phyloP scores from a whole-genome alignment of 2,329 filamentous ascomycete species.

The Shiraia sp. region DNA sequence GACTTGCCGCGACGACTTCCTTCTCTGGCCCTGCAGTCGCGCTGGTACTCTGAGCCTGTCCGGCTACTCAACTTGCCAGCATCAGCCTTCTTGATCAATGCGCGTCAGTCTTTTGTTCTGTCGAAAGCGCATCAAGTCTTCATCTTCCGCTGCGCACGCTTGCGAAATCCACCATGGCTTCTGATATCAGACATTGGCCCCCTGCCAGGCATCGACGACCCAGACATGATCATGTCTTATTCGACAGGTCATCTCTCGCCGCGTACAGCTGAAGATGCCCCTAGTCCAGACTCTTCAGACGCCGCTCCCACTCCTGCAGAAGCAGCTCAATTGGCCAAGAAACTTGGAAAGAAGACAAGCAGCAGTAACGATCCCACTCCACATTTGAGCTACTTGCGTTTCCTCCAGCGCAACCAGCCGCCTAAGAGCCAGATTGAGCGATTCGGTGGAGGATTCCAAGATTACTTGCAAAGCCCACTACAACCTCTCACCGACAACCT shows the following conservation, averaged over 20 bases:
- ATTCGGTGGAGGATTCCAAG: slow-evolving; percentile 77
- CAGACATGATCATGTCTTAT: slow-evolving; percentile 43
- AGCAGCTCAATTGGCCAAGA: slow-evolving; percentile 53
- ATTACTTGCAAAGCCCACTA: slow-evolving; percentile 92
- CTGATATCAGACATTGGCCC: slow-evolving; percentile 62
- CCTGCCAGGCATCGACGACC: slow-evolving; percentile 54
- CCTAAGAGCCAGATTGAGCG: slow-evolving; percentile 65
- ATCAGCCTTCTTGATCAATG: slow-evolving; percentile 61
- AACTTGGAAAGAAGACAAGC: slow-evolving; percentile 47
- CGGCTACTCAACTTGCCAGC: slow-evolving; percentile 59
- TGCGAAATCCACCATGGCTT: slow-evolving; percentile 63
- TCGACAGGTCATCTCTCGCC: slow-evolving; percentile 45
- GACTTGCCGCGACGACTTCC: slow-evolving; percentile 64
- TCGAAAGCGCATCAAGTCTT: slow-evolving; percentile 62
- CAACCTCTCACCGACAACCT: slow-evolving; percentile 96
- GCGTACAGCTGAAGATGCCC: slow-evolving; percentile 48
- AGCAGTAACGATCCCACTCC: slow-evolving; percentile 59
- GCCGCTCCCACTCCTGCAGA: slow-evolving; percentile 69
- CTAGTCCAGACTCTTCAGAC: slow-evolving; percentile 27
- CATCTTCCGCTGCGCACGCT: slow-evolving; percentile 60
- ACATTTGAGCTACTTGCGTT: slow-evolving; percentile 79
- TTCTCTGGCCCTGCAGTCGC: slow-evolving; percentile 57
- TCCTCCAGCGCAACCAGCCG: slow-evolving; percentile 81
- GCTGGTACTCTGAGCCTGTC: slow-evolving; percentile 67
- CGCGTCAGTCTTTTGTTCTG: slow-evolving; percentile 62